Percentiles rank a stretch among this genome's conserved stretches.
These are phyloP conservation scores for Russula sp. DNA, from an alignment of 768 basidiomycete species.

Conservation along the genomic window DNA sequence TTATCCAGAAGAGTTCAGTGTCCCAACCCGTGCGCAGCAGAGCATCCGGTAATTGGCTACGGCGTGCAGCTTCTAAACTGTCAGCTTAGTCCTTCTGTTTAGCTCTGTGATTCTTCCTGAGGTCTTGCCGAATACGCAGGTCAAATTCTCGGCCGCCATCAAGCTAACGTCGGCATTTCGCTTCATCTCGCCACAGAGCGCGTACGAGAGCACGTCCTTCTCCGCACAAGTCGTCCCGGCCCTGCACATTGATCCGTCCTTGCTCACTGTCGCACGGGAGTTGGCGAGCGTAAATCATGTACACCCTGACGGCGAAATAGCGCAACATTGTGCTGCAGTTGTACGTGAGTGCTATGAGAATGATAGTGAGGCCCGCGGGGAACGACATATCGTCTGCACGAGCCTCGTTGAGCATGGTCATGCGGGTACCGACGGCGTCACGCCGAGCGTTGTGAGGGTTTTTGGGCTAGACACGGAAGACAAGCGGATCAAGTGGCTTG, in stretches of 20 bases:
- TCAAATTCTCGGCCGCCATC: constrained; percentile 50
- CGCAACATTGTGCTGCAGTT: constrained; percentile 47
- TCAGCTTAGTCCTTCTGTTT: background rate
- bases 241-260: constrained; percentile 40
- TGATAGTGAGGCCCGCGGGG: constrained; percentile 38
- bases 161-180: constrained; percentile 52
- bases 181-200: constrained; percentile 52
- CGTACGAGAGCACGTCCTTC: constrained; percentile 49
- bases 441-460: constrained; percentile 43
- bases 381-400: constrained; percentile 50
- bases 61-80: background rate
- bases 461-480: constrained; percentile 46
- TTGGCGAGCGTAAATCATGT: constrained; percentile 45
- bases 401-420: constrained; percentile 51
- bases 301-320: constrained; percentile 41
- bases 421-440: constrained; percentile 36
- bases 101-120: constrained; percentile 50
- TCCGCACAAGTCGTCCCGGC: constrained; percentile 44
- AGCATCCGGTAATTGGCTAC: constrained; percentile 38
- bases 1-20: constrained; percentile 35
- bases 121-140: constrained; percentile 37
- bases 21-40: constrained; percentile 45
- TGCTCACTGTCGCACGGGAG: constrained; percentile 50
- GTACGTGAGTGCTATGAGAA: constrained; percentile 39
- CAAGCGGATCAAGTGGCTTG: constrained; percentile 43